Evolutionary conservation across 352 stramenopile species (phyloP).

Genomic region (Pythium aphanidermatum): DNA sequence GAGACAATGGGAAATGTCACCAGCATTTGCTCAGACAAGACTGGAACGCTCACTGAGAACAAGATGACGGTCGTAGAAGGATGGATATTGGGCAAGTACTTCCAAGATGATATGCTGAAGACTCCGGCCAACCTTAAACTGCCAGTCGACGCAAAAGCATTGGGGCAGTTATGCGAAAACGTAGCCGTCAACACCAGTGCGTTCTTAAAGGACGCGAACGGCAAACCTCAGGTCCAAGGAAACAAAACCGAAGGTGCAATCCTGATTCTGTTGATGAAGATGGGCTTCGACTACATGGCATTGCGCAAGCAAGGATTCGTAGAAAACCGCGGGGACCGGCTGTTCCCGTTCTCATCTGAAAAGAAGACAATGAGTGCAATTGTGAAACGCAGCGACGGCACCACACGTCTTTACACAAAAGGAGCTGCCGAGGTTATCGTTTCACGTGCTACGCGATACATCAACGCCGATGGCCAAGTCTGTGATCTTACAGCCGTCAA

Average conservation of each 20-base stretch:
- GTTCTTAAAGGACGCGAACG: constrained; percentile 51
- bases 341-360: constrained; percentile 78
- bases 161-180: constrained; percentile 43
- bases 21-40: constrained; percentile 98
- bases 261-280: constrained; percentile 61
- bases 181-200: constrained; percentile 73
- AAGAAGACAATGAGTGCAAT: constrained; percentile 80
- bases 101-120: constrained; percentile 41
- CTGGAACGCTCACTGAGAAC: constrained; percentile 96
- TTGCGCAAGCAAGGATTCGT: constrained; percentile 52
- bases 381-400: constrained; percentile 31
- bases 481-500: constrained; percentile 48
- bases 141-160: constrained; percentile 26
- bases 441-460: constrained; percentile 43
- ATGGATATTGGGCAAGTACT: constrained; percentile 69
- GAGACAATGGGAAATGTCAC: constrained; percentile 99
- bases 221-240: constrained; percentile 39
- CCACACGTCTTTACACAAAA: constrained; percentile 56
- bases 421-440: constrained; percentile 75
- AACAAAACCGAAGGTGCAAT: constrained; percentile 85
- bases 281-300: constrained; percentile 50
- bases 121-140: constrained; percentile 26
- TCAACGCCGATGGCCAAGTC: constrained; percentile 50
- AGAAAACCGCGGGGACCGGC: constrained; percentile 40
- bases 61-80: constrained; percentile 96